Percentiles rank a stretch among this genome's conserved stretches.
Evolutionary conservation across 148 eudicot species (phyloP).

Genomic region (Rheum nobile): DNA sequence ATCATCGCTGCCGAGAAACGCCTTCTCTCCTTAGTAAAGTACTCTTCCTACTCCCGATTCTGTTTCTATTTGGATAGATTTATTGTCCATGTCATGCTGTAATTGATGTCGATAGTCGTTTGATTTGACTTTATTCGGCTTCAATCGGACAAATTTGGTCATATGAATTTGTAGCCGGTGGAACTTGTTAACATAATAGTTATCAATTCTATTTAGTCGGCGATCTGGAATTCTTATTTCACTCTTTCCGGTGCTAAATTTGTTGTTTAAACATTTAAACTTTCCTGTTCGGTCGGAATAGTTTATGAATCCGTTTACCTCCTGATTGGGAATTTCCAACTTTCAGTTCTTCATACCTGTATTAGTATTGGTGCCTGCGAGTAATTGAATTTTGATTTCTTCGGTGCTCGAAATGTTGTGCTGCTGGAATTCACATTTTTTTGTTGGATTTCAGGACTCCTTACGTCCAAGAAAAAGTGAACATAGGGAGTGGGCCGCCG

Average conservation of each 20-base stretch:
- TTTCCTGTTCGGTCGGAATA: neutral
- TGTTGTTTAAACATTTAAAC: neutral
- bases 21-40: constrained; percentile 87
- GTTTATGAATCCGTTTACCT: neutral
- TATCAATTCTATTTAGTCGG: neutral
- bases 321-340: neutral
- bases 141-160: neutral
- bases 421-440: neutral
- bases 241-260: neutral
- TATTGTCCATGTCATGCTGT: neutral
- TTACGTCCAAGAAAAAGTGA: constrained; percentile 62
- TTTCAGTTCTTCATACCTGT: neutral
- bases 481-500: constrained; percentile 87
- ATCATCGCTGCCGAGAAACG: constrained; percentile 78
- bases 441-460: constrained; percentile 45
- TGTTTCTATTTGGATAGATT: neutral
- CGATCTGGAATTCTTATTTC: neutral
- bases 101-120: neutral
- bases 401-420: neutral
- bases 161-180: neutral
- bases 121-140: neutral
- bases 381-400: neutral
- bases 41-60: neutral
- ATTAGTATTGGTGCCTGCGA: neutral
- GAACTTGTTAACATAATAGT: neutral